Conservation (phyloP, 2,329 filamentous ascomycete genomes). For the Rosellinia necatrix region DNA sequence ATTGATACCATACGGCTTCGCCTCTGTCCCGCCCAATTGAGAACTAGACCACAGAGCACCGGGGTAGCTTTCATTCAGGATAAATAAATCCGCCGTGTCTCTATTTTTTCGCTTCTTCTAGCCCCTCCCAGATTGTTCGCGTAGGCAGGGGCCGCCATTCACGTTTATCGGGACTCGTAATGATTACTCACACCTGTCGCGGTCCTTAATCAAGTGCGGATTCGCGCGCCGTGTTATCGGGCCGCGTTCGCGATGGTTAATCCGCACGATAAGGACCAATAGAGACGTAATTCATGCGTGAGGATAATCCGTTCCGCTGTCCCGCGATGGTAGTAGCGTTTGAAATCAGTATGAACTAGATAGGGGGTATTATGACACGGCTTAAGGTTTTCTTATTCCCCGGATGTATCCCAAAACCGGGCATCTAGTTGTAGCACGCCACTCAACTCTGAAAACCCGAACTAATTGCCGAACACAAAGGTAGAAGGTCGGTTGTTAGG, state of each 20-base stretch:
- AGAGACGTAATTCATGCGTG: not conserved
- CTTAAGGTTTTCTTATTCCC: too few relatives aligned
- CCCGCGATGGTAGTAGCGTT: too few relatives aligned
- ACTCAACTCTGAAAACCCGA: too few relatives aligned
- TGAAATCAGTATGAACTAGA: too few relatives aligned
- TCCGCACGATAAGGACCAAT: not conserved
- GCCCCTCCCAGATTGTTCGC: not conserved
- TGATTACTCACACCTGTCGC: not conserved
- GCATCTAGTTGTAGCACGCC: too few relatives aligned
- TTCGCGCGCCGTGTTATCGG: constrained; percentile 2
- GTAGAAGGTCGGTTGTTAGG: too few relatives aligned
- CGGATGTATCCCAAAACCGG: too few relatives aligned
- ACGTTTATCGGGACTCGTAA: not conserved
- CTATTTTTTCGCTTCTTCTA: constrained; percentile 15
- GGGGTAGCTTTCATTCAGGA: constrained; percentile 8
- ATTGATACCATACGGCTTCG: not conserved
- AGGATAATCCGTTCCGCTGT: too few relatives aligned
- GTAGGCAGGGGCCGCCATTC: not conserved
- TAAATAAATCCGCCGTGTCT: constrained; percentile 19
- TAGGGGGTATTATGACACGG: too few relatives aligned
- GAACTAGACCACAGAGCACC: not conserved
- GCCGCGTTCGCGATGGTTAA: not conserved
- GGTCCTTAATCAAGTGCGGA: not conserved
- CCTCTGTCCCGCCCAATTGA: not conserved
- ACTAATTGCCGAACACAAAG: too few relatives aligned